Conservation (phyloP, 805 yeast species). For the Teunomyces atbi region DNA sequence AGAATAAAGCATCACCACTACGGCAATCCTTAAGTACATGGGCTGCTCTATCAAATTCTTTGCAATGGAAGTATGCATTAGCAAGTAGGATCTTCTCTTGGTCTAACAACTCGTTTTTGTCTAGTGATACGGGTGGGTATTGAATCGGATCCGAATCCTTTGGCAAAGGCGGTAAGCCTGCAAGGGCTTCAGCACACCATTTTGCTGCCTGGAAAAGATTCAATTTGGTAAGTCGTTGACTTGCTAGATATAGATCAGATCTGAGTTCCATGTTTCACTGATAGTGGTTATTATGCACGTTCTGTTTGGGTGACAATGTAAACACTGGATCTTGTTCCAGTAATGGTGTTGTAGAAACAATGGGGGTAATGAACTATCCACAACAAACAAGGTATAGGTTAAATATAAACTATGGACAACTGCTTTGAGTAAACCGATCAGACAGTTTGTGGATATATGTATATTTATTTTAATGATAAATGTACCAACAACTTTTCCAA, state of each 20-base stretch:
- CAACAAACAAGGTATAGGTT: too few relatives aligned
- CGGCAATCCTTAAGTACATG: constrained; percentile 51
- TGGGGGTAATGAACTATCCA: too few relatives aligned
- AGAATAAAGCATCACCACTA: constrained; percentile 54
- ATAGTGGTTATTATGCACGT: neutral
- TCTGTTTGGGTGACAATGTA: neutral
- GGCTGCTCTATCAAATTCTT: constrained; percentile 81
- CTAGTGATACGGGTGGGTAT: neutral
- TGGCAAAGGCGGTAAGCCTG: constrained; percentile 46
- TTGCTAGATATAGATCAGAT: constrained; percentile 27
- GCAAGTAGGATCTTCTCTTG: constrained; percentile 57
- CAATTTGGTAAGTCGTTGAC: constrained; percentile 47
- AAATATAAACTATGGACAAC: too few relatives aligned
- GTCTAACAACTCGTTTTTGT: constrained; percentile 15
- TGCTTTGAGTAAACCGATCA: too few relatives aligned
- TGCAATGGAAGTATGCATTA: constrained; percentile 70
- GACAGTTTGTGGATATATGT: neutral
- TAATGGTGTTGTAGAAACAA: too few relatives aligned
- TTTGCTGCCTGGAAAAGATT: constrained; percentile 70
- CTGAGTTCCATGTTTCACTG: constrained; percentile 9
- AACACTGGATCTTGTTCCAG: neutral
- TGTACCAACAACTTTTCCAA: too few relatives aligned
- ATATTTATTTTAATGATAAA: too few relatives aligned
- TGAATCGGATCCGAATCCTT: constrained; percentile 9
- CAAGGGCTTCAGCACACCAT: constrained; percentile 80